Conservation (phyloP, 768 basidiomycete genomes). For the Termitomyces sp. region DNA sequence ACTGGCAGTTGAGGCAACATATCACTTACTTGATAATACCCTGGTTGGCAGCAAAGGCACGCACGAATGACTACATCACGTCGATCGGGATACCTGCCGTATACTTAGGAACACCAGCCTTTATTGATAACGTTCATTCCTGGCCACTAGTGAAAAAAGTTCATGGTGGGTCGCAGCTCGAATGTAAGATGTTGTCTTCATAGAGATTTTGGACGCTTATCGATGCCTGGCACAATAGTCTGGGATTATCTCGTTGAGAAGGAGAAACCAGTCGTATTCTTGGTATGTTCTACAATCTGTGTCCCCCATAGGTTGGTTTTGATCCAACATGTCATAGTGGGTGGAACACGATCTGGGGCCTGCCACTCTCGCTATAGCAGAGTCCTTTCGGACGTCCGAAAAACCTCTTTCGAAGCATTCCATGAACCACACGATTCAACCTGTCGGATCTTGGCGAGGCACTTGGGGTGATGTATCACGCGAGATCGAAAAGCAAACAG, state of each 20-base stretch:
- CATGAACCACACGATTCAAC: conserved; percentile 8
- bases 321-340: conserved; percentile 3
- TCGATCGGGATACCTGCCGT: conserved; percentile 12
- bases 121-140: conserved; percentile 12
- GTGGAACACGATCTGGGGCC: conserved; percentile 9
- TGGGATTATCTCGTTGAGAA: conserved; percentile 10
- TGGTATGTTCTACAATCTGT: conserved; percentile 4
- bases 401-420: conserved; percentile 1
- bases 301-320: neutral
- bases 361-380: neutral
- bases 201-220: neutral
- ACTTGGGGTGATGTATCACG: conserved; percentile 11
- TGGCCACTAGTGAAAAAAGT: conserved; percentile 11
- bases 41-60: conserved; percentile 9
- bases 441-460: conserved; percentile 12
- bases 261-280: conserved; percentile 12
- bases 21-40: neutral
- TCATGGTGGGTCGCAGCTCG: conserved; percentile 4
- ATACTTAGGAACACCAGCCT: conserved; percentile 11
- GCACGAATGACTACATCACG: conserved; percentile 12
- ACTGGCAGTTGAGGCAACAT: neutral
- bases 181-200: conserved; percentile 1
- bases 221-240: neutral
- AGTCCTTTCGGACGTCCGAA: conserved; percentile 5
- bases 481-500: conserved; percentile 13